A percentile compares a stretch with the other conserved stretches of the same genome.
Conservation (phyloP, 352 stramenopile species). For the Phytophthora lateralis region DNA sequence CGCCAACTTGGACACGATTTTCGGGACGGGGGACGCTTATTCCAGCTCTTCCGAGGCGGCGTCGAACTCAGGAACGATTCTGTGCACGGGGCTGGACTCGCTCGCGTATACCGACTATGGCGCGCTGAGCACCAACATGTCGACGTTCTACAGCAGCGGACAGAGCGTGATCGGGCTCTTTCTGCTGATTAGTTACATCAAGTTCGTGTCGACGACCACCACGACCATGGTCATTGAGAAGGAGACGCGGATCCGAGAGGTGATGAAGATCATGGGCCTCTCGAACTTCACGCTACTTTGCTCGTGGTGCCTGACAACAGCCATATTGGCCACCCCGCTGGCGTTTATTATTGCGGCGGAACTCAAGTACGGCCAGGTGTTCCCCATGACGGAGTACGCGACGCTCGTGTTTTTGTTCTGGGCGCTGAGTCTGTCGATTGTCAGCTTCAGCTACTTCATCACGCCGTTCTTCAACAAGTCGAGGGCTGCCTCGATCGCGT, state of each 20-base stretch:
- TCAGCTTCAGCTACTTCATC: conserved; percentile 72
- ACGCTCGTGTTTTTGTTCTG: conserved; percentile 76
- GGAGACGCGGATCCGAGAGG: conserved; percentile 74
- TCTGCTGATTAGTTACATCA: conserved; percentile 62
- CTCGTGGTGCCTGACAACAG: conserved; percentile 63
- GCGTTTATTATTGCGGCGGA: conserved; percentile 55
- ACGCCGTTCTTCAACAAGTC: conserved; percentile 79
- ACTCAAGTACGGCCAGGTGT: conserved; percentile 72
- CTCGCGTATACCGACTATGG: conserved; percentile 42
- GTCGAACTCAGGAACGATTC: conserved; percentile 23
- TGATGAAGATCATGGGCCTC: conserved; percentile 89
- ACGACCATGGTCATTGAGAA: conserved; percentile 83
- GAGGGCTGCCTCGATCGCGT: conserved; percentile 61
- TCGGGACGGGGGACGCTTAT: conserved; percentile 28
- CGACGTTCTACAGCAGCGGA: conserved; percentile 65
- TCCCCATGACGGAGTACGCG: conserved; percentile 59
- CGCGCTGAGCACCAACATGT: conserved; percentile 46
- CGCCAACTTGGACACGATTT: conserved; percentile 60
- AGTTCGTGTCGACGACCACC: conserved; percentile 71
- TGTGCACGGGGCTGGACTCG: conserved; percentile 43
- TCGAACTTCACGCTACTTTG: conserved; percentile 62
- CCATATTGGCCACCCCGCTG: conserved; percentile 51
- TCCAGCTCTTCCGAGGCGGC: conserved; percentile 25
- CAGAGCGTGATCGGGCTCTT: conserved; percentile 71
- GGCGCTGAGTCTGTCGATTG: conserved; percentile 61